Evolutionary conservation across 345 rosid species (phyloP), one percentile per base, ranked within the genome.

Genomic region (Kernera saxatilis): DNA sequence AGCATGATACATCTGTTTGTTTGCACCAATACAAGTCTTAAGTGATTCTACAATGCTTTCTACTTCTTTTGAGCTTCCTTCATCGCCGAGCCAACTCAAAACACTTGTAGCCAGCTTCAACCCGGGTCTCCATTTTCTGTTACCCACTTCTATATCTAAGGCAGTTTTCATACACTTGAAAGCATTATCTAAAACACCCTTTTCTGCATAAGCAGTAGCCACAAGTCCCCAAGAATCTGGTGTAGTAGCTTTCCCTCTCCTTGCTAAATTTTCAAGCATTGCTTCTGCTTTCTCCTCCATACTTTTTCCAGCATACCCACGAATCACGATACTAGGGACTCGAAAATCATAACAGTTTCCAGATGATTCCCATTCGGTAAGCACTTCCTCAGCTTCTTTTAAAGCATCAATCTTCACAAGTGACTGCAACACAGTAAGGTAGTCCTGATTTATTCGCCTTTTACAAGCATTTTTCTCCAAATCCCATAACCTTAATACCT

Each of bases 401-500:
- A 84, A 60, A 51, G 76, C 97, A 33, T 78, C 84, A 40, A 91
- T 85, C 84, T 81, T 88, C 74, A 85, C 82, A 19, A 91, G 84
- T 8, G 98, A 81, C 70, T 83, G 83, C 71, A 91, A 76, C 81
- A 91, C 77, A 1, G 73, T 79, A 8, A 83, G 82, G 26, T 78
- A 93, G 71, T 85, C 94, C 61, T 79, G 81, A 74, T 93, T 91
- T 57, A 93, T 82, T 66, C 63, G 63, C 73, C 89, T 83, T 61
- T 80, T 82, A 78, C 96, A 89, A 55, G 62, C 86, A 2, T 27
- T 73, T 84, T 87, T 93, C 82, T 79, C 82, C 63, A 86, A 75
- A 27, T 52, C 72, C 97, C 97, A 89, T 57, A 93, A 37, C 71
- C 96, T 86, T 54, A 86, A 65, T 44, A 89, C 86, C 84, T 87